These are phyloP conservation scores for Ceratocystis alfenasii DNA, from an alignment of 2,329 filamentous ascomycete species.

Conservation along the genomic window DNA sequence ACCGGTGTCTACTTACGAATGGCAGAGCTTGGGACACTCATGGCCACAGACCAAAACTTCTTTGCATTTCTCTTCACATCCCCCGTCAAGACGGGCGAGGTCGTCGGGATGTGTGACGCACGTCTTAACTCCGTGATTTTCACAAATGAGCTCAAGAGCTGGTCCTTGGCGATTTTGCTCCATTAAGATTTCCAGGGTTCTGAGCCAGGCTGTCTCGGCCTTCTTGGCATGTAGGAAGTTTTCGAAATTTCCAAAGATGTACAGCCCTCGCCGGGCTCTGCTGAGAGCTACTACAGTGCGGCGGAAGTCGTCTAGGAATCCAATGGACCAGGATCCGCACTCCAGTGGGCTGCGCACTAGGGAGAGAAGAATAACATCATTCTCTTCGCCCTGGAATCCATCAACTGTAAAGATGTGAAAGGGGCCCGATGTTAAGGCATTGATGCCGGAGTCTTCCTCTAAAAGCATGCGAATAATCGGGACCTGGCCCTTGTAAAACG, in stretches of 20 bases:
- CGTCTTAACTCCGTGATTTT: background rate
- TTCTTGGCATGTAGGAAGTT: conserved; percentile 39
- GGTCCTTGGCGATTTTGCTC: conserved; percentile 36
- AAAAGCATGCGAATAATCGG: conserved; percentile 47
- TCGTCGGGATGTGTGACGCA: conserved; percentile 35
- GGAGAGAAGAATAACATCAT: conserved; percentile 69
- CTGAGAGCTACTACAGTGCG: conserved; percentile 48
- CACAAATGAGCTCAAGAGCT: background rate
- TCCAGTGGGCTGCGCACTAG: conserved; percentile 58
- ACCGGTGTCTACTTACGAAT: background rate
- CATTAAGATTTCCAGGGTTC: background rate
- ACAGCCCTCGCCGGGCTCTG: conserved; percentile 66
- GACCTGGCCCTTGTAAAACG: conserved; percentile 79
- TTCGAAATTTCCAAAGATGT: conserved; percentile 66
- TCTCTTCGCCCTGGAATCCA: conserved; percentile 84
- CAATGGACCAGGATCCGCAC: conserved; percentile 38
- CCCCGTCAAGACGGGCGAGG: conserved; percentile 33
- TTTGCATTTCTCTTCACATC: conserved; percentile 16
- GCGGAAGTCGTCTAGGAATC: conserved; percentile 58
- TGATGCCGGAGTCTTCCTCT: conserved; percentile 27
- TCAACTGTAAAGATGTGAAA: conserved; percentile 68
- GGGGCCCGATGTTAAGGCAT: conserved; percentile 24
- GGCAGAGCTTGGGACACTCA: conserved; percentile 9
- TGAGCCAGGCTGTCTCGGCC: conserved; percentile 32
- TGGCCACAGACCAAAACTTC: conserved; percentile 17